Conservation (phyloP, 768 basidiomycete genomes). For the Coprinopsis strossmayeri region DNA sequence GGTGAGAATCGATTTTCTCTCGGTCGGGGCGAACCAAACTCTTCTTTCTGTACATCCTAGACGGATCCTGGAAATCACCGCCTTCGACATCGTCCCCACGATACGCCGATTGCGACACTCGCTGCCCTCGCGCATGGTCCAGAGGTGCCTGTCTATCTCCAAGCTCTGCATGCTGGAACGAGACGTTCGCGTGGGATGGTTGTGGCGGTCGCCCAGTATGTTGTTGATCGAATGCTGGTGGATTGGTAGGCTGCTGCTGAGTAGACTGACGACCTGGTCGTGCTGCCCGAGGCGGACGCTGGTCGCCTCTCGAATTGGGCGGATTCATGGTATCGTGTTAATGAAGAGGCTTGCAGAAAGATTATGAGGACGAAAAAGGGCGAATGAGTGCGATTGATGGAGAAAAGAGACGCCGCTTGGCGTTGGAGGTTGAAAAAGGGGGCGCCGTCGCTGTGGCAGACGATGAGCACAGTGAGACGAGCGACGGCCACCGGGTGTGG, state of each 20-base stretch:
- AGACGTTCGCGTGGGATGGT: slow-evolving; percentile 40
- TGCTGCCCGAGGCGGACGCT: slow-evolving; percentile 49
- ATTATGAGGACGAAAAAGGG: not conserved
- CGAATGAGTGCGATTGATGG: slow-evolving; percentile 5
- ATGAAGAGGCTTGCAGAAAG: not conserved
- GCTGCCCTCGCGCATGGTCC: slow-evolving; percentile 44
- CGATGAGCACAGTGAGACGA: slow-evolving; percentile 8
- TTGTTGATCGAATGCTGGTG: slow-evolving; percentile 29
- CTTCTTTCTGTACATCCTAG: slow-evolving; percentile 74
- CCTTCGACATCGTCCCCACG: slow-evolving; percentile 37
- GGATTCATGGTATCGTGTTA: slow-evolving; percentile 1
- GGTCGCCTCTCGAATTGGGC: slow-evolving; percentile 24
- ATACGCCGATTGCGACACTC: slow-evolving; percentile 40
- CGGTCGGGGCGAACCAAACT: slow-evolving; percentile 88
- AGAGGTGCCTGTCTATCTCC: slow-evolving; percentile 59
- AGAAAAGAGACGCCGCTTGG: slow-evolving; percentile 6
- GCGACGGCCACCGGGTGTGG: slow-evolving; percentile 5
- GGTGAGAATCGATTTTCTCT: slow-evolving; percentile 92
- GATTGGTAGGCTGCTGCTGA: slow-evolving; percentile 29
- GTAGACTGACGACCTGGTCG: slow-evolving; percentile 36
- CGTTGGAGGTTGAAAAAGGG: slow-evolving; percentile 3
- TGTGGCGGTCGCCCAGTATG: slow-evolving; percentile 25
- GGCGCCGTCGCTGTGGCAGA: slow-evolving; percentile 10
- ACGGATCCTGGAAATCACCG: slow-evolving; percentile 36
- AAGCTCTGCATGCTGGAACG: slow-evolving; percentile 63